Conservation (phyloP, 208 protist species). For the Trypanosoma vivax region DNA sequence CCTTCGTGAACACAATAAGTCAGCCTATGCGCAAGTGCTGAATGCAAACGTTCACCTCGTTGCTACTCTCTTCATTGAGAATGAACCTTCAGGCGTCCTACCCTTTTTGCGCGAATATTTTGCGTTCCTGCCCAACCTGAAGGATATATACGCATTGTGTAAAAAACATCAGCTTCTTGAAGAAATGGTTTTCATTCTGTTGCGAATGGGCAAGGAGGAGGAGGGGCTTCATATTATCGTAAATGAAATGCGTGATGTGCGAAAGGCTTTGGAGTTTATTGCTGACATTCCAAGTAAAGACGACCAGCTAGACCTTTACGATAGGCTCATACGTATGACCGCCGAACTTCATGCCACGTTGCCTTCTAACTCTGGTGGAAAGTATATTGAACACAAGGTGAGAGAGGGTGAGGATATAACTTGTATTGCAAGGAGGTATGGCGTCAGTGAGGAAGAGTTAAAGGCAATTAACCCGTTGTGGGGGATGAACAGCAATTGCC, state of each 20-base stretch:
- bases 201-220: slow-evolving; percentile 70
- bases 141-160: slow-evolving; percentile 69
- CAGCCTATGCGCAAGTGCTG: slow-evolving; percentile 2
- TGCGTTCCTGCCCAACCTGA: slow-evolving; percentile 45
- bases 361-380: slow-evolving; percentile 9
- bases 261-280: slow-evolving; percentile 37
- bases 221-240: slow-evolving; percentile 72
- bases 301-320: slow-evolving; percentile 54
- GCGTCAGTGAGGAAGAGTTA: slow-evolving; percentile 22
- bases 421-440: slow-evolving; percentile 41
- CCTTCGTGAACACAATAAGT: slow-evolving; percentile 18
- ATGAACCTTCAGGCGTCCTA: slow-evolving; percentile 45
- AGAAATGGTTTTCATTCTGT: slow-evolving; percentile 62
- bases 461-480: slow-evolving; percentile 14
- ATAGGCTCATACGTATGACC: slow-evolving; percentile 37
- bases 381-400: slow-evolving; percentile 31
- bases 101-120: slow-evolving; percentile 56
- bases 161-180: slow-evolving; percentile 53
- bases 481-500: not conserved
- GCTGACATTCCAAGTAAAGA: slow-evolving; percentile 33
- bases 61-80: slow-evolving; percentile 68
- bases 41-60: slow-evolving; percentile 54
- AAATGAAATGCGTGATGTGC: slow-evolving; percentile 42
- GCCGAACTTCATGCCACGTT: slow-evolving; percentile 31
- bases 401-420: slow-evolving; percentile 38